These are phyloP conservation scores for Sindora glabra DNA, from an alignment of 306 rosid genomes.

Conservation along the genomic window DNA sequence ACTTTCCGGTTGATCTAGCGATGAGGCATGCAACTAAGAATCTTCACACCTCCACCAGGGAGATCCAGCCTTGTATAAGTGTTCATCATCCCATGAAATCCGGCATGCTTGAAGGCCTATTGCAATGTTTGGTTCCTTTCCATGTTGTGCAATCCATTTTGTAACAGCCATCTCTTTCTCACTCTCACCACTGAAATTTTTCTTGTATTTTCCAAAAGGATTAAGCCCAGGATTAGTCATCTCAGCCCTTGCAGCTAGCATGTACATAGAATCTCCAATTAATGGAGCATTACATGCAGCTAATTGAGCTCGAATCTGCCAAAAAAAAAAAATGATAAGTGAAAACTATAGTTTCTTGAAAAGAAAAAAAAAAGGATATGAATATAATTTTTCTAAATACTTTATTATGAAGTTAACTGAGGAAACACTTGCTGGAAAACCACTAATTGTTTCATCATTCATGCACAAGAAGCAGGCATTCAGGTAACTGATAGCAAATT, in stretches of 20 bases:
- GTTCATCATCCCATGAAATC: constrained; percentile 81
- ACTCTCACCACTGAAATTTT: constrained; percentile 43
- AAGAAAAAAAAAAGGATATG: too few relatives aligned
- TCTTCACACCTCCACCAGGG: constrained; percentile 85
- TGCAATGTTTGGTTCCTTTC: constrained; percentile 77
- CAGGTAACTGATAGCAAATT: too few relatives aligned
- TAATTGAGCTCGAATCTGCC: constrained; percentile 91
- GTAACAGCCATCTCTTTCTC: constrained; percentile 41
- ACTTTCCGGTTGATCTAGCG: too few relatives aligned
- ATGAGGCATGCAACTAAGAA: constrained; percentile 18
- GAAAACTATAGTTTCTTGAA: background rate
- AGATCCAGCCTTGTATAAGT: constrained; percentile 56
- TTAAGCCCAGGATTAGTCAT: constrained; percentile 58
- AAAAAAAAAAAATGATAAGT: constrained; percentile 12
- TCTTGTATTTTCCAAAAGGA: constrained; percentile 71
- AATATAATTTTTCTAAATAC: background rate
- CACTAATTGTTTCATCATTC: background rate
- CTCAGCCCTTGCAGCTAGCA: constrained; percentile 83
- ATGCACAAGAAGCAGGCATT: too few relatives aligned
- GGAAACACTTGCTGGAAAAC: too few relatives aligned
- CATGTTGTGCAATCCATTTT: constrained; percentile 65
- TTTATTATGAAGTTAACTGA: background rate
- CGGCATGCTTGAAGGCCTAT: constrained; percentile 92
- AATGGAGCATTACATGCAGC: constrained; percentile 74
- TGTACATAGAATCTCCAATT: constrained; percentile 89